Conservation (phyloP, 164 flowering plant genomes). For the Sedum album region DNA sequence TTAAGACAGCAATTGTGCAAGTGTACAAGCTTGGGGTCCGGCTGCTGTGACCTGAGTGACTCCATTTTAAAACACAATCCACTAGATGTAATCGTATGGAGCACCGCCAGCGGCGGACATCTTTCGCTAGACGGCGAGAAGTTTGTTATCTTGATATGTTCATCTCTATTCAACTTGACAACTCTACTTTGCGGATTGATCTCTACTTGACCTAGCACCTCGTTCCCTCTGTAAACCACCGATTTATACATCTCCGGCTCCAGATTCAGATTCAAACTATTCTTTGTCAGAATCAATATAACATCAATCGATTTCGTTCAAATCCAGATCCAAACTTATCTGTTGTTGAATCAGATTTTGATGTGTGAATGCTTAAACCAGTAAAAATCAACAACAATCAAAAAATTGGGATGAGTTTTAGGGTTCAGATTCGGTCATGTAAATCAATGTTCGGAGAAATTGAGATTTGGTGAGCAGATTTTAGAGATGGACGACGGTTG, state of each 20-base stretch:
- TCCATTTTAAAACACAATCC: slow-evolving; percentile 93
- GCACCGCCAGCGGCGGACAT: slow-evolving; percentile 94
- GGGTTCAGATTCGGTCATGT: slow-evolving; percentile 2
- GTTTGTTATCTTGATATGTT: slow-evolving; percentile 58
- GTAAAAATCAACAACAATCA: neutral
- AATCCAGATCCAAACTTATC: neutral
- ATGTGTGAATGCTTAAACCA: too few relatives aligned
- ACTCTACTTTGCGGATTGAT: slow-evolving; percentile 29
- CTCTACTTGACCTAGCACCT: slow-evolving; percentile 79
- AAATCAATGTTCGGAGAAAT: neutral
- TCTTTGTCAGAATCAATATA: neutral
- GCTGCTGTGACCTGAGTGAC: slow-evolving; percentile 26
- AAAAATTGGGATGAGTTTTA: neutral
- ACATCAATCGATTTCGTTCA: neutral
- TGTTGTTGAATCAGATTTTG: neutral
- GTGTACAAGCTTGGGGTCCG: slow-evolving; percentile 47
- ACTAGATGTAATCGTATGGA: slow-evolving; percentile 55
- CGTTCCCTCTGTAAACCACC: slow-evolving; percentile 61
- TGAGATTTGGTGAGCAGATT: neutral
- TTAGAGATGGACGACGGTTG: neutral
- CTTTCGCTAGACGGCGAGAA: slow-evolving; percentile 84
- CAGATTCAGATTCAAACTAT: neutral
- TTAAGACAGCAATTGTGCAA: slow-evolving; percentile 81
- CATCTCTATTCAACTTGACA: slow-evolving; percentile 28
- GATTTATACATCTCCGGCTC: slow-evolving; percentile 39